These are phyloP conservation scores for Closterium sp. DNA, from an alignment of 139 green algal genomes.

Conservation along the genomic window DNA sequence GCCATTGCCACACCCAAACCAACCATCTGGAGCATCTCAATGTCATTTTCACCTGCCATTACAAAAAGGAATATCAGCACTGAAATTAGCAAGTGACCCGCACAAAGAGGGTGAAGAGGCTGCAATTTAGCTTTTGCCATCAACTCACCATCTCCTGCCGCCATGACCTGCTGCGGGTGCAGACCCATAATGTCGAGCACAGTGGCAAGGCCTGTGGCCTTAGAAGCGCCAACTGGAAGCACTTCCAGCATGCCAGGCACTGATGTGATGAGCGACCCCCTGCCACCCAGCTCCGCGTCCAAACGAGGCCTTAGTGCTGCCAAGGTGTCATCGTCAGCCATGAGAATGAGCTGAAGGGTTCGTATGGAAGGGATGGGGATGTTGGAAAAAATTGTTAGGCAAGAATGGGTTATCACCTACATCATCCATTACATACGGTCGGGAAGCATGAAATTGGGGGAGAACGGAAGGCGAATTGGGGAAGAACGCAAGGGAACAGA, in stretches of 20 bases:
- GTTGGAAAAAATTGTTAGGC: background rate
- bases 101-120: background rate
- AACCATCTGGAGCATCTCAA: slow-evolving; percentile 71
- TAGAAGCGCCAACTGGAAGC: slow-evolving; percentile 19
- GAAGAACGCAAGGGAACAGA: background rate
- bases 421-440: too few species aligned
- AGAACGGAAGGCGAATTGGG: too few species aligned
- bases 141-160: slow-evolving; percentile 27
- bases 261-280: slow-evolving; percentile 17
- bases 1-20: slow-evolving; percentile 88
- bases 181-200: slow-evolving; percentile 16
- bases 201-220: slow-evolving; percentile 6
- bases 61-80: background rate
- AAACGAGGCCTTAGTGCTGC: background rate
- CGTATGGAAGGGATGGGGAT: background rate
- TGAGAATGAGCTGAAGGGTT: slow-evolving; percentile 30
- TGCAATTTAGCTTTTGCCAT: background rate
- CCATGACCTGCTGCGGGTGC: slow-evolving; percentile 16
- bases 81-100: background rate
- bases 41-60: slow-evolving; percentile 74
- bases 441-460: too few species aligned
- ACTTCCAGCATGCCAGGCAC: slow-evolving; percentile 38
- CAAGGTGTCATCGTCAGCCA: slow-evolving; percentile 8
- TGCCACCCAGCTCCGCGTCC: background rate
- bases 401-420: too few species aligned